Base-by-base conservation (phyloP, 306 rosid genomes). In the Rosa lucieae region DNA sequence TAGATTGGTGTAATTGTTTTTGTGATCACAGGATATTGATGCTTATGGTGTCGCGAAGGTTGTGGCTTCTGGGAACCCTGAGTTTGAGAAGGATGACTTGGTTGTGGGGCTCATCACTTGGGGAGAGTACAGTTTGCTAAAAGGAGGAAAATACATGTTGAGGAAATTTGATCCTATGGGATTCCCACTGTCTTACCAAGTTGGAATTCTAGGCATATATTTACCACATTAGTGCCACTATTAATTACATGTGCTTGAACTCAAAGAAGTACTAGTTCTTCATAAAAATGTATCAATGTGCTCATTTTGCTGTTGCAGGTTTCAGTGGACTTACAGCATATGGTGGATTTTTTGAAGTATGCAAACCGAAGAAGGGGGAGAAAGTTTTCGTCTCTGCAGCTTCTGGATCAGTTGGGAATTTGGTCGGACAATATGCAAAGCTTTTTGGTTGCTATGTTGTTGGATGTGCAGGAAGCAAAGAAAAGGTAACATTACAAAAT, bases 351-450 rank as follows among this genome's bases (percentile, higher is more conserved):
- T 90, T 89, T 2, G 88, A 61, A 49, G 21, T 89, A 53, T 87
- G 92, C 73, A 88, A 82, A 80, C 90, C 92, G 0, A 84, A 79
- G 68, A 89, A 89, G 76, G 62, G 94, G 63, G 92, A 92, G 78
- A 94, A 79, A 53, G 90, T 94, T 3, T 92, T 94, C 77, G 93
- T 92, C 0, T 94, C 98, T 32, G 86, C 97, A 56, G 97, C 94
- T 32, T 80, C 87, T 67, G 94, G 94, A 6, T 85, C 91, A 3
- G 86, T 90, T 26, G 98, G 96, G 26, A 84, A 73, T 86, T 77
- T 92, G 78, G 97, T 86, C 4, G 97, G 96, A 14, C 96, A 89
- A 55, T 92, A 83, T 18, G 96, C 97, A 15, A 94, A 90, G 70
- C 87, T 85, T 20, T 79, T 79, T 3, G 97, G 97, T 70, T 94